Evolutionary conservation across 257 asterid species (phyloP).

Genomic region (Gentiana macrophylla): DNA sequence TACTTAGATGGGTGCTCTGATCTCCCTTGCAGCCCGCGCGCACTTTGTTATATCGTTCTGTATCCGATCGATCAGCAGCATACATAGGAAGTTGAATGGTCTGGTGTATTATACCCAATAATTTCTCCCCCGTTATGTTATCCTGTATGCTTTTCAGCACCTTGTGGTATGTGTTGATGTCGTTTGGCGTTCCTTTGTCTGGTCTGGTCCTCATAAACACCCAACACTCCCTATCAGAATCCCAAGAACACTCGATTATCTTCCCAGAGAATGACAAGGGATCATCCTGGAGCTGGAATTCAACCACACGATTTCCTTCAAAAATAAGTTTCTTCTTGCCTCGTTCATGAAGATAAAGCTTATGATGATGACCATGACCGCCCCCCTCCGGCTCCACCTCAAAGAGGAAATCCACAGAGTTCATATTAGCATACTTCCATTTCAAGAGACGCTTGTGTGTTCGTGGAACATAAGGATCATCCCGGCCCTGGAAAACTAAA

Average conservation of each 20-base stretch:
- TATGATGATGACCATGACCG: slow-evolving; percentile 22
- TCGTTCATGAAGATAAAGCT: slow-evolving; percentile 64
- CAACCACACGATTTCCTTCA: slow-evolving; percentile 53
- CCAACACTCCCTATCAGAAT: slow-evolving; percentile 61
- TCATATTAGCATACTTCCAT: slow-evolving; percentile 94
- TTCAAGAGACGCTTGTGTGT: slow-evolving; percentile 94
- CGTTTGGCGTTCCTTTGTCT: slow-evolving; percentile 96
- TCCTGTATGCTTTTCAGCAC: slow-evolving; percentile 88
- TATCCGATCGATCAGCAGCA: slow-evolving; percentile 52
- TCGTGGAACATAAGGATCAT: slow-evolving; percentile 94
- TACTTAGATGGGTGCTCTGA: too few species aligned
- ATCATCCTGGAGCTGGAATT: slow-evolving; percentile 41
- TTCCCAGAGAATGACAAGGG: slow-evolving; percentile 56
- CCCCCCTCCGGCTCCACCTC: slow-evolving; percentile 85
- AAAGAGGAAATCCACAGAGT: slow-evolving; percentile 94
- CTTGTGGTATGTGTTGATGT: slow-evolving; percentile 83
- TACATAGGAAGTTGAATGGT: slow-evolving; percentile 89
- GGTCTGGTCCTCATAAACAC: slow-evolving; percentile 74
- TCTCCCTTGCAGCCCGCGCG: too few species aligned
- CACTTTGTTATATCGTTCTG: slow-evolving; percentile 31
- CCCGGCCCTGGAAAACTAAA: slow-evolving; percentile 98
- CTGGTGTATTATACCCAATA: slow-evolving; percentile 70
- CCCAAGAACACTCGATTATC: slow-evolving; percentile 85
- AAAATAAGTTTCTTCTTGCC: slow-evolving; percentile 74
- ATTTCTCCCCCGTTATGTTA: slow-evolving; percentile 75